These are phyloP conservation scores for Metschnikowia hibisci DNA, from an alignment of 805 yeast species.

Conservation along the genomic window DNA sequence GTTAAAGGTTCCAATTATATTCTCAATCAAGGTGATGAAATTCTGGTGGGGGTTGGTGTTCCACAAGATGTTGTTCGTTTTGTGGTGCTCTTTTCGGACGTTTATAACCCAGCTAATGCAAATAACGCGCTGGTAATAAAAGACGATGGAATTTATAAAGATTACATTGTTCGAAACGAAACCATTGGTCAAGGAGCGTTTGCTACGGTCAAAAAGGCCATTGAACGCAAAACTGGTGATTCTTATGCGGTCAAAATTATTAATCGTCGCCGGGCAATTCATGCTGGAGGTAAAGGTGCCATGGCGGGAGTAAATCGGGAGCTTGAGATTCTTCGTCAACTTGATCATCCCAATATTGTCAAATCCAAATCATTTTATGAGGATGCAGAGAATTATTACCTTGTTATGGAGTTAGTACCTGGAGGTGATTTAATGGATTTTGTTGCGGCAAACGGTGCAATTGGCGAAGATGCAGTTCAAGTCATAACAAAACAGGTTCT, in stretches of 20 bases:
- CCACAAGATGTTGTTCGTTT: slow-evolving; percentile 59
- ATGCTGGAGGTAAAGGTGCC: slow-evolving; percentile 54
- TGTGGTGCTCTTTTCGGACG: slow-evolving; percentile 47
- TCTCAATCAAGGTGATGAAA: slow-evolving; percentile 88
- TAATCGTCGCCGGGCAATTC: slow-evolving; percentile 67
- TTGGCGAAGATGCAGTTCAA: slow-evolving; percentile 86
- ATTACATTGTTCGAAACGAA: slow-evolving; percentile 76
- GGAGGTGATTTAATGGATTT: slow-evolving; percentile 99
- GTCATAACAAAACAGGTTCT: slow-evolving; percentile 83
- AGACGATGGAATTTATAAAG: slow-evolving; percentile 58
- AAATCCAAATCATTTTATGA: slow-evolving; percentile 79
- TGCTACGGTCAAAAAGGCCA: slow-evolving; percentile 90
- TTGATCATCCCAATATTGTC: slow-evolving; percentile 85
- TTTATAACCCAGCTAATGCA: slow-evolving; percentile 31
- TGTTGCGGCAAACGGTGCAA: slow-evolving; percentile 86
- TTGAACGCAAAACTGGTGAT: slow-evolving; percentile 79
- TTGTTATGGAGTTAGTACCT: slow-evolving; percentile 93
- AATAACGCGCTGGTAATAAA: slow-evolving; percentile 27
- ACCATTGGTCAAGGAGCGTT: slow-evolving; percentile 97
- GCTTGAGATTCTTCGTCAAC: slow-evolving; percentile 67
- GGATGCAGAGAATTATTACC: slow-evolving; percentile 72
- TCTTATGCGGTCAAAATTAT: slow-evolving; percentile 90
- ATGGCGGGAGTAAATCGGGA: slow-evolving; percentile 83
- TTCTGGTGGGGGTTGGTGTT: slow-evolving; percentile 85
- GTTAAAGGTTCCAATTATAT: slow-evolving; percentile 77